These are phyloP conservation scores for Penicillium fimorum DNA, from an alignment of 495 filamentous ascomycete species.

Conservation along the genomic window DNA sequence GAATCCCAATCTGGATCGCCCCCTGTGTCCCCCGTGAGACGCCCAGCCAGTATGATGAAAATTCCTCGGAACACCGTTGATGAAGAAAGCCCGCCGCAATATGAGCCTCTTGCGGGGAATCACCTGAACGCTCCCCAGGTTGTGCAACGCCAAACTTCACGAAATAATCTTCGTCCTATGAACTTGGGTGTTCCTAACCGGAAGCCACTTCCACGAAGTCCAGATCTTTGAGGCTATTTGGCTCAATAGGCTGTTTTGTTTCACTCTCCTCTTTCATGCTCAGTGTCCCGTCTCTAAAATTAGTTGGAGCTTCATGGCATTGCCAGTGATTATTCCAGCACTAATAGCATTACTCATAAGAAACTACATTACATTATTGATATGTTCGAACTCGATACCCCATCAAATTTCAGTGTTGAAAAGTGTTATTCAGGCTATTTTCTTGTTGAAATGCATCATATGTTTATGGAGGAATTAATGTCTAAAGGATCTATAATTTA, in stretches of 20 bases:
- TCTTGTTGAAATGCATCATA: not conserved
- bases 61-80: constrained; percentile 28
- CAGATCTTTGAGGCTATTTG: constrained; percentile 3
- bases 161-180: constrained; percentile 31
- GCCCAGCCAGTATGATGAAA: constrained; percentile 42
- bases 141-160: constrained; percentile 22
- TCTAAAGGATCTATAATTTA: not conserved
- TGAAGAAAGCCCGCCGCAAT: constrained; percentile 43
- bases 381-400: constrained; percentile 7
- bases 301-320: not conserved
- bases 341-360: not conserved
- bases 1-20: constrained; percentile 42
- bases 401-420: not conserved
- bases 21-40: constrained; percentile 34
- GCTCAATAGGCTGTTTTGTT: not conserved
- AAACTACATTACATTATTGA: not conserved
- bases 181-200: constrained; percentile 42
- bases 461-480: not conserved
- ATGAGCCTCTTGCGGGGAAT: constrained; percentile 32
- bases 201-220: constrained; percentile 42
- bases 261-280: no score
- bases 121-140: constrained; percentile 15
- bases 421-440: not conserved
- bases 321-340: not conserved
- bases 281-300: not conserved